phyloP scores from a whole-genome alignment of 2,329 filamentous ascomycete genomes.

The Tolypocladium cylindrosporum region DNA sequence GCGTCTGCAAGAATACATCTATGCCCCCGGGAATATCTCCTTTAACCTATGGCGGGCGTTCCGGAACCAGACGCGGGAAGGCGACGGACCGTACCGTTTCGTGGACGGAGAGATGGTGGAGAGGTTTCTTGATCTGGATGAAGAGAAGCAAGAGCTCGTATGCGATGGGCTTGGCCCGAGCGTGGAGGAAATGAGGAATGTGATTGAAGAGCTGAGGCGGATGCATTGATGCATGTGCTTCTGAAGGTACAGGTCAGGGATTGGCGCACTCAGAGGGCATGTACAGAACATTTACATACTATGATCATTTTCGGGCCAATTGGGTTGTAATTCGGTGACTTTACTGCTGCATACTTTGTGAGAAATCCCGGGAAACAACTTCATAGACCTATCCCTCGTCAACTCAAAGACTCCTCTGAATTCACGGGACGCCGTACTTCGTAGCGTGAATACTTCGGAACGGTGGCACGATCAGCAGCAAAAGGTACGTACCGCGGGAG shows the following conservation, averaged over 20 bases:
- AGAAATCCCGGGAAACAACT: not conserved
- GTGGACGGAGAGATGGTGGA: slow-evolving; percentile 90
- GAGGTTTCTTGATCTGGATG: slow-evolving; percentile 63
- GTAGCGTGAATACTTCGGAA: not conserved
- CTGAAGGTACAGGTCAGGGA: not conserved
- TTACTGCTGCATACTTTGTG: not conserved
- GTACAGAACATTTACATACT: not conserved
- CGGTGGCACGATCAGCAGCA: not conserved
- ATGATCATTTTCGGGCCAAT: not conserved
- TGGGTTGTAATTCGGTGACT: not conserved
- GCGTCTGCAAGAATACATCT: slow-evolving; percentile 55
- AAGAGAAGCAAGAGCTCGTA: slow-evolving; percentile 42
- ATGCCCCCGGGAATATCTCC: slow-evolving; percentile 60
- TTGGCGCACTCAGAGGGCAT: slow-evolving; percentile 1
- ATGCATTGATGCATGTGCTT: slow-evolving; percentile 38
- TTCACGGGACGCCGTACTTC: too few relatives aligned
- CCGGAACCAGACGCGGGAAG: slow-evolving; percentile 60
- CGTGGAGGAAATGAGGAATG: slow-evolving; percentile 51
- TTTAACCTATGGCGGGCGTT: slow-evolving; percentile 80
- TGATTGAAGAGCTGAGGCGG: slow-evolving; percentile 52
- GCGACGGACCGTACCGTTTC: slow-evolving; percentile 74
- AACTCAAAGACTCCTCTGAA: not conserved
- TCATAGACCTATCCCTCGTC: not conserved
- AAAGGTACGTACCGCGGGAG: slow-evolving; percentile 15
- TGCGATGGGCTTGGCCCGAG: slow-evolving; percentile 47